Evolutionary conservation across 805 yeast genomes (phyloP), one percentile per base, ranked within the genome.

Genomic region (Tetrapisispora phaffii): DNA sequence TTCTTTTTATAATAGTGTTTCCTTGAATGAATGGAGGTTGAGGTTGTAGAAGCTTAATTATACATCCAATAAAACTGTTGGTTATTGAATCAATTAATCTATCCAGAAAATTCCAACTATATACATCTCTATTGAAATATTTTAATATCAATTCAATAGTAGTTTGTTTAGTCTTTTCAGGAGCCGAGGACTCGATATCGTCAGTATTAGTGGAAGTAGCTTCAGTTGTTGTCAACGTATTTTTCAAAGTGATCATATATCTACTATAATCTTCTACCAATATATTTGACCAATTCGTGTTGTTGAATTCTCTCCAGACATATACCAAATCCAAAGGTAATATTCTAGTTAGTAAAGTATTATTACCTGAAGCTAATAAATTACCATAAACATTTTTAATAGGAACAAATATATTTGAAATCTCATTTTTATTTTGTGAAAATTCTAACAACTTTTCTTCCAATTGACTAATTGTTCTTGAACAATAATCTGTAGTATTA

Each of bases 401-500:
- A 1, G 58, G 56, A 13, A 77, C 83, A 53, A 87, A 82, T 36
- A 66, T 59, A 15, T 67, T 57, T 15, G 67, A 60, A n/a, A 79
- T 57, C 47, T 67, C 69, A 19, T 63, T 67, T 12, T 68, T 51
- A 60, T 70, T 39, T 15, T 21, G n/a, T 31, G 36, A 20, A 62
- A 72, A 54, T 39, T 68, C 68, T 58, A 60, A 47, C 15, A 78
- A 63, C 53, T 77, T 77, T 22, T 81, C 84, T 53, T 80, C 87
- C 38, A 93, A 66, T 58, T 93, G 97, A 12, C 73, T 73, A 2
- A 82, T 76, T 2, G 96, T 93, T 10, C 77, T 71, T 16, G 85
- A 76, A 47, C 95, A 81, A 60, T 89, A 93, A 59, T 90, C 96
- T 1, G 95, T 87, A 0, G 98, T 90, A 53, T 87, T 86, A 31